Evolutionary conservation across 140 eudicot species (phyloP), one percentile per base, ranked within the genome.

Genomic region (Erigeron philadelphicus): DNA sequence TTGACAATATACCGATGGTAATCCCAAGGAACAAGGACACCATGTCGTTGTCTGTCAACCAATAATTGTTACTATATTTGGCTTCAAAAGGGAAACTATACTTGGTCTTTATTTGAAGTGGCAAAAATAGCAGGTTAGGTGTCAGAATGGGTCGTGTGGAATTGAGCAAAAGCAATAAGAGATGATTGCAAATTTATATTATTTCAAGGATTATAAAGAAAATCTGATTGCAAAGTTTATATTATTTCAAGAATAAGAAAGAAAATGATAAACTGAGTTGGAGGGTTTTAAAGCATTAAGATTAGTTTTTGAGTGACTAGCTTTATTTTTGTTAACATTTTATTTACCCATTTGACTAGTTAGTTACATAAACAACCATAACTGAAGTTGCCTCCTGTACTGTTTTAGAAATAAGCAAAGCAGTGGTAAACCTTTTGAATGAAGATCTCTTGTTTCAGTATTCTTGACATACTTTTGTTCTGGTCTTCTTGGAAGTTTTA

Each of bases 21-120:
- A 90, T 74, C 68, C 97, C 97, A 2, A 78, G 59, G 62, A 80
- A 75, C 77, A 90, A 80, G 17, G 81, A 75, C 66, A 76, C 79
- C 80, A 80, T 70, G 8, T 63, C 75, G 50, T 75, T 65, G 6
- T 66, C 77, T 56, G 75, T 58, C 71, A 21, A 76, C 70, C 44
- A n/a, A 52, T 6, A 49, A 64, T 9, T 35, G 64, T 53, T 53
- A 64, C 53, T 12, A 19, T 47, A 47, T 46, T 23, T 7, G 1
- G 47, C 66, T 18, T 38, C 25, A 56, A 41, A 56, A 19, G 40
- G 19, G 13, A 21, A 56, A 19, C 40, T 3, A 21, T 53, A 15
- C 11, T n/a, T 53, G 3, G 38, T 31, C 38, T 31, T 2, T 31
- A 31, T 1, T 45, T 8, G 62, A 56, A 35, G 41, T 0, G 62